A percentile compares a stretch with the other conserved stretches of the same genome.
Evolutionary conservation across 1,139 yeast species (phyloP).

Genomic region (Candida sanyaensis): DNA sequence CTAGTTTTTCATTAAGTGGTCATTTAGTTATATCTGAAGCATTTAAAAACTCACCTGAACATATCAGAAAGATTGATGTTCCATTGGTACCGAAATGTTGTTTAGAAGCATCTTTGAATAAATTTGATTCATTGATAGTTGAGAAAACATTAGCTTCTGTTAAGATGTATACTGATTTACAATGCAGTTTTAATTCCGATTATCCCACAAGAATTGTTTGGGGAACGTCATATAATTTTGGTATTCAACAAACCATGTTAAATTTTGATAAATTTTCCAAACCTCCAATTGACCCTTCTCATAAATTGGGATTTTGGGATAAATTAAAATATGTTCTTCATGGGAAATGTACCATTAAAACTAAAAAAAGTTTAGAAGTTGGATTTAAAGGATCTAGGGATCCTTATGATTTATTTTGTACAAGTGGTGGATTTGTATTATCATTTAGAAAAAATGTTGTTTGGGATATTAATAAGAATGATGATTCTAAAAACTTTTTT

Average conservation of each 20-base stretch:
- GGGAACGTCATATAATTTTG: constrained; percentile 87
- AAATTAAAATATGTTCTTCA: constrained; percentile 51
- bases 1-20: constrained; percentile 40
- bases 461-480: constrained; percentile 44
- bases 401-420: constrained; percentile 43
- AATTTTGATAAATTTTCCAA: constrained; percentile 84
- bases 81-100: constrained; percentile 49
- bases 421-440: constrained; percentile 43
- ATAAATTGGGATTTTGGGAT: constrained; percentile 62
- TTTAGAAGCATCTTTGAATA: constrained; percentile 17
- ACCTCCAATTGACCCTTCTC: constrained; percentile 70
- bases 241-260: constrained; percentile 77
- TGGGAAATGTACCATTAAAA: constrained; percentile 39
- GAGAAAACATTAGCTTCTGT: constrained; percentile 79
- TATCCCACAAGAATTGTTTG: constrained; percentile 73
- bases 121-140: constrained; percentile 59
- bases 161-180: constrained; percentile 67
- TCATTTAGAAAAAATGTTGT: constrained; percentile 38
- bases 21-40: constrained; percentile 52
- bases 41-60: constrained; percentile 38
- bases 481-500: constrained; percentile 40
- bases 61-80: constrained; percentile 61
- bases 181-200: constrained; percentile 55
- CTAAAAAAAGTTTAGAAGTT: constrained; percentile 51
- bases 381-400: constrained; percentile 51